Base-by-base conservation (phyloP, 1,284 basidiomycete species). In the Singerocomus inundabilis region DNA sequence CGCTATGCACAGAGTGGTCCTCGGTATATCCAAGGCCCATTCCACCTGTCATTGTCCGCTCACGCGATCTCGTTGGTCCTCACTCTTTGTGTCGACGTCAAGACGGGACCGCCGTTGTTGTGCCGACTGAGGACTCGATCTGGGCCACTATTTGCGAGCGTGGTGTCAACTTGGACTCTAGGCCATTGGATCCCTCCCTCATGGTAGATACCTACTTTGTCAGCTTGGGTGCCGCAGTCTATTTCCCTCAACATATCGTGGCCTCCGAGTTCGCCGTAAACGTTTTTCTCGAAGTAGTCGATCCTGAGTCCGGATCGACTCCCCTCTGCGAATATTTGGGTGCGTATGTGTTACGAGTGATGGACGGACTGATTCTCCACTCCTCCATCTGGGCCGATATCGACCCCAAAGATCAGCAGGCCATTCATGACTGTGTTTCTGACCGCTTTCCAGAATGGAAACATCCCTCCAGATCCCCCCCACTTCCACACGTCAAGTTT, bases 211-310 rank as follows among this genome's bases (percentile, higher is more conserved):
- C 40, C 6, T 11, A 6, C 25, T 3, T 41, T 0, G 37, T 25
- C 9, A n/a, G 5, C 6, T 31, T 25, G 15, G 60, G 55, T 2
- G 45, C 0, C 4, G 53, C 54, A 1, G 1, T 33, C 2, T 61
- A 65, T 30, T 13, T 26, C 31, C 51, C 58, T 12, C 54, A 64
- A 36, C 53, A 61, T 11, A 41, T 57, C 25, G 49, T 55, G 9
- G 57, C 56, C 13, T 54, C 58, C 21, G 33, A 44, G 4, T 64
- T 64, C 13, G 62, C 63, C n/a, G 53, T 67, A 3, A 68, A 68
- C 34, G 38, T 65, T 1, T 65, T 68, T 21, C 11, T 64, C 13
- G 56, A 68, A 43, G 0, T 38, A 1, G 32, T 39, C 6, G 31
- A 44, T 25, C 1, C 40, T 36, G 2, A 12, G 1, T 13, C 18